Evolutionary conservation across 2,329 filamentous ascomycete genomes (phyloP).

Genomic region (Zopfia rhizophila): DNA sequence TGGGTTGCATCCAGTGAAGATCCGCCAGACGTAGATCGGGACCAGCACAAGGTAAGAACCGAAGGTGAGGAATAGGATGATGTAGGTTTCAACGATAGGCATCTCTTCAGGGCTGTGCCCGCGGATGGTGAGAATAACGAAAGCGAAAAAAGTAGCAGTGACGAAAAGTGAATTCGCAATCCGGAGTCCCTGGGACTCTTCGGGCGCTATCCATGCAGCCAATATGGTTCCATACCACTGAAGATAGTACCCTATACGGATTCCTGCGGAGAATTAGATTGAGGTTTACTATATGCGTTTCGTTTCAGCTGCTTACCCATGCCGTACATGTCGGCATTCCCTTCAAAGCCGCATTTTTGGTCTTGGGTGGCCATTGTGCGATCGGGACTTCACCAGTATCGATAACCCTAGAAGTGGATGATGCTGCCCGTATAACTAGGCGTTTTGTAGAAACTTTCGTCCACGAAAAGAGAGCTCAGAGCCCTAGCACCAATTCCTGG

Average conservation of each 20-base stretch:
- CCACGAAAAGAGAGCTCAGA: too few species aligned
- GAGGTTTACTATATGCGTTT: too few species aligned
- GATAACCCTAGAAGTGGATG: too few species aligned
- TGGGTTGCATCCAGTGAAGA: slow-evolving; percentile 10
- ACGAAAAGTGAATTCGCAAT: slow-evolving; percentile 16
- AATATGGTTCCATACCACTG: slow-evolving; percentile 35
- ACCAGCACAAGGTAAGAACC: slow-evolving; percentile 11
- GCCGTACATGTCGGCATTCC: slow-evolving; percentile 39
- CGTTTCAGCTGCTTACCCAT: slow-evolving; percentile 11
- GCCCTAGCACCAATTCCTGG: too few species aligned
- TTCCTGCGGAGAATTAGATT: slow-evolving; percentile 29
- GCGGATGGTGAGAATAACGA: slow-evolving; percentile 8
- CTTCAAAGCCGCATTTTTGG: slow-evolving; percentile 18
- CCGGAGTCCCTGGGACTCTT: slow-evolving; percentile 3
- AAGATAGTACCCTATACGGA: slow-evolving; percentile 37
- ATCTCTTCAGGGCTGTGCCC: slow-evolving; percentile 1
- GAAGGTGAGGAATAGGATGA: slow-evolving; percentile 21
- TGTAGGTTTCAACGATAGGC: slow-evolving; percentile 21
- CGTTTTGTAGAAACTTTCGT: too few species aligned
- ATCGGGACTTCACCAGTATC: too few species aligned
- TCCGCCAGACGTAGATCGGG: slow-evolving; percentile 15
- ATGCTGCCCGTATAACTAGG: too few species aligned
- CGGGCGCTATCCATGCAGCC: slow-evolving; percentile 26
- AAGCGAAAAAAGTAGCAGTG: slow-evolving; percentile 13
- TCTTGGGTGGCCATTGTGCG: too few species aligned